A percentile compares a stretch with the other conserved stretches of the same genome.
Conservation (phyloP, 371 early-diverging fungal genomes). For the Mucor velutinosus region DNA sequence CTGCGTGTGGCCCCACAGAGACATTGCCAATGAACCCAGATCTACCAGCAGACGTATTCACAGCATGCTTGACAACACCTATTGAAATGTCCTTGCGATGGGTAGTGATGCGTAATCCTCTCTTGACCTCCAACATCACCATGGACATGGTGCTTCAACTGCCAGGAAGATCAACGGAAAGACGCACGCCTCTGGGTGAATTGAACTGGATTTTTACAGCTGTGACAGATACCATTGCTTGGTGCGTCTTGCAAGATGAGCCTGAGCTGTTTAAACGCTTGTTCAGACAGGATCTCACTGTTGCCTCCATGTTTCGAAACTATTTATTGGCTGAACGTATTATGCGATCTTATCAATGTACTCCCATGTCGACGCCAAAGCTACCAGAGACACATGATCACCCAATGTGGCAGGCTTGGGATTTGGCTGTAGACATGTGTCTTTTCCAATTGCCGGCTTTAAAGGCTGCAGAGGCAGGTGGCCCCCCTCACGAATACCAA, state of each 20-base stretch:
- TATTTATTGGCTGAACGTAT: slow-evolving; percentile 94
- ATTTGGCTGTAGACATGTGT: slow-evolving; percentile 94
- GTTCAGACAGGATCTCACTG: slow-evolving; percentile 95
- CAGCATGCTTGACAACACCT: slow-evolving; percentile 94
- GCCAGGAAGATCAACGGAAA: slow-evolving; percentile 88
- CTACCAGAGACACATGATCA: slow-evolving; percentile 91
- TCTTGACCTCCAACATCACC: slow-evolving; percentile 69
- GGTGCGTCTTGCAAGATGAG: slow-evolving; percentile 84
- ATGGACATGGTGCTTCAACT: slow-evolving; percentile 87
- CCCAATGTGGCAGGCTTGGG: slow-evolving; percentile 97
- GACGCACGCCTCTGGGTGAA: slow-evolving; percentile 94
- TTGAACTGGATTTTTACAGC: slow-evolving; percentile 98
- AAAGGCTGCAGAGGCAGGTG: slow-evolving; percentile 62
- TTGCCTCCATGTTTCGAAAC: slow-evolving; percentile 95
- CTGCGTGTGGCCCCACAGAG: slow-evolving; percentile 88
- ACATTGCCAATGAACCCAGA: slow-evolving; percentile 92
- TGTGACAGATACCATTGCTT: slow-evolving; percentile 98
- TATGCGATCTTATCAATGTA: slow-evolving; percentile 91
- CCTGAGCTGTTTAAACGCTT: slow-evolving; percentile 88
- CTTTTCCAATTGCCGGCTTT: slow-evolving; percentile 86
- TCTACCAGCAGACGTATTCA: slow-evolving; percentile 96
- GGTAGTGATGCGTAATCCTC: slow-evolving; percentile 87
- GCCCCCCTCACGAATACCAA: slow-evolving; percentile 64
- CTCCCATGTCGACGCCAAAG: slow-evolving; percentile 85
- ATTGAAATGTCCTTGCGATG: slow-evolving; percentile 93